A percentile compares a stretch with the other conserved stretches of the same genome.
Conservation (phyloP, 2,329 filamentous ascomycete genomes). For the Pezicula carpinea region DNA sequence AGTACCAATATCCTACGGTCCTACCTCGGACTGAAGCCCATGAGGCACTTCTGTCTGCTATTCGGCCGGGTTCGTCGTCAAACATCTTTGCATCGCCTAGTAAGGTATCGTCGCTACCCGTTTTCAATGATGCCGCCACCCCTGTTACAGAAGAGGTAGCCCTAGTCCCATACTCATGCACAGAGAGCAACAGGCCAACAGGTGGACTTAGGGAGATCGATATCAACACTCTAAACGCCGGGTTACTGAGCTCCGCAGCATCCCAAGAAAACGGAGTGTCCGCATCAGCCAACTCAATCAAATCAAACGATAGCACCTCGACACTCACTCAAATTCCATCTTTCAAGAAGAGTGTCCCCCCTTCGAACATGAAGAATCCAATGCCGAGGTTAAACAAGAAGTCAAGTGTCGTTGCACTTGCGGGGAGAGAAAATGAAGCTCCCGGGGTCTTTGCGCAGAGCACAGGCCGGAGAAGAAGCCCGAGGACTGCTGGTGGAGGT, state of each 20-base stretch:
- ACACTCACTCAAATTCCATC: constrained; percentile 10
- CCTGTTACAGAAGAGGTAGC: constrained; percentile 8
- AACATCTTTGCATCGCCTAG: constrained; percentile 20
- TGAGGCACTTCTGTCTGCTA: constrained; percentile 48
- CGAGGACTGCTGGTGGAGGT: constrained; percentile 10
- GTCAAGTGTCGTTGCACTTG: constrained; percentile 33
- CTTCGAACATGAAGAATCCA: constrained; percentile 35
- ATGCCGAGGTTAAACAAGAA: constrained; percentile 34
- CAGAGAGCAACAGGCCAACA: constrained; percentile 29
- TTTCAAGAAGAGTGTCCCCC: constrained; percentile 24
- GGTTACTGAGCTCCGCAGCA: constrained; percentile 18
- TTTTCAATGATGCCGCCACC: constrained; percentile 24
- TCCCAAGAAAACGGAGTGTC: constrained; percentile 7
- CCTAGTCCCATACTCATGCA: constrained; percentile 11
- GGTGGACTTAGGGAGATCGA: constrained; percentile 46
- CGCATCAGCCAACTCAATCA: not conserved
- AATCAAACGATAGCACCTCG: not conserved
- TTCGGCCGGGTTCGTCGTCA: constrained; percentile 37
- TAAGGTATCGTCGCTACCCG: not conserved
- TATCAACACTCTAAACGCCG: constrained; percentile 36
- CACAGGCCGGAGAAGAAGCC: constrained; percentile 26
- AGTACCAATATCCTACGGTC: constrained; percentile 74
- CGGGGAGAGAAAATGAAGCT: constrained; percentile 38
- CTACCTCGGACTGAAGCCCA: constrained; percentile 72
- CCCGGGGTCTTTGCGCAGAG: constrained; percentile 15